These are phyloP conservation scores for Selenicereus undatus DNA, from an alignment of 148 eudicot genomes.

Conservation along the genomic window DNA sequence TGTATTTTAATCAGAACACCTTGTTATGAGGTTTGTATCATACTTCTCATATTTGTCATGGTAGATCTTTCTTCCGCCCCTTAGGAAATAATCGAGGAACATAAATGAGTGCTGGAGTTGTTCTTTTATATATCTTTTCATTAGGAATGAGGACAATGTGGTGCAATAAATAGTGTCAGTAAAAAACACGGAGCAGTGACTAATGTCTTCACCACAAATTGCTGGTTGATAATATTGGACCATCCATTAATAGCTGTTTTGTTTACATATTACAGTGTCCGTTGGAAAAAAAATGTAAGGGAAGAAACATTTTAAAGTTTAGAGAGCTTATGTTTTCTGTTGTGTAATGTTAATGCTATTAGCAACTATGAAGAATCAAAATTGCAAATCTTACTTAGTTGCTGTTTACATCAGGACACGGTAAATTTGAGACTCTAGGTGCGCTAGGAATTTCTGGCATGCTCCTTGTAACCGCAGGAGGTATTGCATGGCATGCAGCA, in stretches of 20 bases:
- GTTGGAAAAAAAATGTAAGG: neutral
- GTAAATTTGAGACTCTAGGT: slow-evolving; percentile 94
- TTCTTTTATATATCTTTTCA: neutral
- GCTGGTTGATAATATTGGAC: neutral
- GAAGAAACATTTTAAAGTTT: neutral
- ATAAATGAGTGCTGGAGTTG: neutral
- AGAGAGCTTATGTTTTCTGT: neutral
- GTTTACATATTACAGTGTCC: neutral
- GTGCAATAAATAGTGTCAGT: neutral
- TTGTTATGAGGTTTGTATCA: neutral
- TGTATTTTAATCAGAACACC: neutral
- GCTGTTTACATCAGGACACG: slow-evolving; percentile 63
- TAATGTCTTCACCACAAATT: neutral
- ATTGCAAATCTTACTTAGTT: neutral
- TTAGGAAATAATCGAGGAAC: too few species aligned
- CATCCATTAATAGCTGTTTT: neutral
- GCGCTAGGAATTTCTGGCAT: slow-evolving; percentile 89
- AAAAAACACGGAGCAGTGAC: neutral
- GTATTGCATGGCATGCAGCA: slow-evolving; percentile 95
- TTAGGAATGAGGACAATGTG: neutral
- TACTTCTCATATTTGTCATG: neutral
- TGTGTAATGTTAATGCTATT: slow-evolving; percentile 3
- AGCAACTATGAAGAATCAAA: neutral
- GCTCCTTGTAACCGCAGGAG: slow-evolving; percentile 91
- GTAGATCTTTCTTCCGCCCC: neutral